Evolutionary conservation across 495 filamentous ascomycete genomes (phyloP).

Genomic region (Xylaria curta): DNA sequence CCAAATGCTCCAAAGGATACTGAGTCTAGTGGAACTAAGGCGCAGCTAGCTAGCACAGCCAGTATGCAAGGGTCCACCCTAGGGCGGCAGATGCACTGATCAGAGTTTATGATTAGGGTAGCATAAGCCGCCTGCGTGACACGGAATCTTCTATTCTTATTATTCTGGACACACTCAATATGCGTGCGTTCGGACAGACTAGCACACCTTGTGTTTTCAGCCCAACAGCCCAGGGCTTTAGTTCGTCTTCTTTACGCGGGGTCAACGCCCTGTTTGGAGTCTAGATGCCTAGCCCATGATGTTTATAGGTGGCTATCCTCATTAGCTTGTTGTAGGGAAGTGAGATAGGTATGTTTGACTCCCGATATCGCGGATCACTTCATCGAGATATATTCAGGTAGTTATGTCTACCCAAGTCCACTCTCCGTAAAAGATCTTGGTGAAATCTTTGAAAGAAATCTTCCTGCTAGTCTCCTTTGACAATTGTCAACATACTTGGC

Average conservation of each 20-base stretch:
- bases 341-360: background rate
- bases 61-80: background rate
- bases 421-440: too few species aligned
- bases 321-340: background rate
- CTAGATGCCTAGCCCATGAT: background rate
- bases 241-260: background rate
- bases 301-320: background rate
- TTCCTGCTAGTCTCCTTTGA: too few species aligned
- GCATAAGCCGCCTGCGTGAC: background rate
- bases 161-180: background rate
- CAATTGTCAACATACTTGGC: background rate
- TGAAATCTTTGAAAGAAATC: too few species aligned
- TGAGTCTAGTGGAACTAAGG: background rate
- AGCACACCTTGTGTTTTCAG: too few species aligned
- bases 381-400: background rate
- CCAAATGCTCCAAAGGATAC: background rate
- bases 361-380: background rate
- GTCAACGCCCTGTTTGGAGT: background rate
- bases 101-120: too few species aligned
- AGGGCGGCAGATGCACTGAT: background rate
- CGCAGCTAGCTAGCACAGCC: conserved; percentile 15
- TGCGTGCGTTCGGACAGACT: too few species aligned
- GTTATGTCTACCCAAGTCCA: too few species aligned
- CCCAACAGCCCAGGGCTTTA: background rate
- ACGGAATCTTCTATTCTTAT: background rate